A percentile compares a stretch with the other conserved stretches of the same genome.
Conservation (phyloP, 805 yeast species). For the Pichia deserticola region DNA sequence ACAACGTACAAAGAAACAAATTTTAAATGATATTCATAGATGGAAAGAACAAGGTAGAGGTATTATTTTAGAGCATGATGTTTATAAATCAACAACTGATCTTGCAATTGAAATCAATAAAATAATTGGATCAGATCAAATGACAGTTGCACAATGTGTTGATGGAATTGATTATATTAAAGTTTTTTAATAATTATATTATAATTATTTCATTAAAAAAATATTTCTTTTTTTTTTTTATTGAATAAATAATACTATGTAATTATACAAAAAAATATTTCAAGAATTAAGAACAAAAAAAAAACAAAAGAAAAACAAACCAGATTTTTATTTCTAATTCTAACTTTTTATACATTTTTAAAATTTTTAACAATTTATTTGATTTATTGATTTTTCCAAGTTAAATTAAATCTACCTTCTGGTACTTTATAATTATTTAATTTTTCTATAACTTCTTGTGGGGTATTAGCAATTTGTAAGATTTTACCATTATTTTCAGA, state of each 20-base stretch:
- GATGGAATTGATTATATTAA: conserved; percentile 58
- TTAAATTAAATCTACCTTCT: conserved; percentile 64
- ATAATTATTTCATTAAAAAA: background rate
- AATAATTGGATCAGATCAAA: conserved; percentile 51
- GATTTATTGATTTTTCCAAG: conserved; percentile 45
- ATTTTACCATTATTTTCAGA: conserved; percentile 59
- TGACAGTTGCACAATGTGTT: conserved; percentile 75
- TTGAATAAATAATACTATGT: background rate
- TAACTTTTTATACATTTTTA: background rate
- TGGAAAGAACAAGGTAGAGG: conserved; percentile 50
- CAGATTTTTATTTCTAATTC: too few species aligned
- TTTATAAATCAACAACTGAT: conserved; percentile 54
- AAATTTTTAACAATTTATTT: too few species aligned
- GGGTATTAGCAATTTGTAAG: conserved; percentile 58
- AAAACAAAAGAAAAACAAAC: too few species aligned
- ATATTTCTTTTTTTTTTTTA: background rate
- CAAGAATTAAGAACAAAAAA: too few species aligned
- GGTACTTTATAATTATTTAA: conserved; percentile 59
- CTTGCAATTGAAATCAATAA: conserved; percentile 54
- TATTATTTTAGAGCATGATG: conserved; percentile 83
- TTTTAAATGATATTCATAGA: conserved; percentile 44
- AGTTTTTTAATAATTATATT: conserved; percentile 11
- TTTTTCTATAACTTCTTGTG: conserved; percentile 58
- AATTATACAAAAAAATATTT: background rate
- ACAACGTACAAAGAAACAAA: conserved; percentile 40